A percentile compares a stretch with the other conserved stretches of the same genome.
Evolutionary conservation across 1,284 basidiomycete species (phyloP).

Genomic region (Neolentinus lepideus): DNA sequence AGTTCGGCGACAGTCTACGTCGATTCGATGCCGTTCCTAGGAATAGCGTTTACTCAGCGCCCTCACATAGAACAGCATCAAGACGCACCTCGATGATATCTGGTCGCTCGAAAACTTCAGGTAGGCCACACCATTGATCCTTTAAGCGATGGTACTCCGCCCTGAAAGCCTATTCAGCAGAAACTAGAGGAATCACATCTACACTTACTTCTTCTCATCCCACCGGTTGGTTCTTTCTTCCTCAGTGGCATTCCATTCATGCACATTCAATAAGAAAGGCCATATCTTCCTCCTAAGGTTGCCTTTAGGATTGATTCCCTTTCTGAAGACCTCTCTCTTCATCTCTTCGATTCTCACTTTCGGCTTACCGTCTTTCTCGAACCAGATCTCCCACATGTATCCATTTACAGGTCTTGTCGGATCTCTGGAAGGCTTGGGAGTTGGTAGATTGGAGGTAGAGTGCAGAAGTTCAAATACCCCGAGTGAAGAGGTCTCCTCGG

Average conservation of each 20-base stretch:
- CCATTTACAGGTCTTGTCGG: conserved; percentile 67
- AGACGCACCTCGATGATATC: conserved; percentile 63
- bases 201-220: conserved; percentile 54
- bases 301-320: conserved; percentile 53
- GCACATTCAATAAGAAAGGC: conserved; percentile 86
- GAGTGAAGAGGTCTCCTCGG: conserved; percentile 65
- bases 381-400: conserved; percentile 67
- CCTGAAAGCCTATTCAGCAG: conserved; percentile 26
- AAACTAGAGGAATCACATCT: not conserved
- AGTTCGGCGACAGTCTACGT: conserved; percentile 96
- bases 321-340: conserved; percentile 67
- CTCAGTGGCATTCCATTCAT: conserved; percentile 67
- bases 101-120: conserved; percentile 71
- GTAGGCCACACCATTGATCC: conserved; percentile 73
- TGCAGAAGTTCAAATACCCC: conserved; percentile 88
- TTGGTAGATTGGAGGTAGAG: conserved; percentile 69
- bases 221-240: conserved; percentile 48
- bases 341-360: conserved; percentile 62
- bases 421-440: conserved; percentile 67
- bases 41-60: not conserved
- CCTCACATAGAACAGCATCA: not conserved
- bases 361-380: conserved; percentile 61
- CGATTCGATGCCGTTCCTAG: conserved; percentile 80
- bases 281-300: conserved; percentile 68
- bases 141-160: conserved; percentile 65